phyloP scores from a whole-genome alignment of 495 filamentous ascomycete species.

The Stereocaulon alpinum region DNA sequence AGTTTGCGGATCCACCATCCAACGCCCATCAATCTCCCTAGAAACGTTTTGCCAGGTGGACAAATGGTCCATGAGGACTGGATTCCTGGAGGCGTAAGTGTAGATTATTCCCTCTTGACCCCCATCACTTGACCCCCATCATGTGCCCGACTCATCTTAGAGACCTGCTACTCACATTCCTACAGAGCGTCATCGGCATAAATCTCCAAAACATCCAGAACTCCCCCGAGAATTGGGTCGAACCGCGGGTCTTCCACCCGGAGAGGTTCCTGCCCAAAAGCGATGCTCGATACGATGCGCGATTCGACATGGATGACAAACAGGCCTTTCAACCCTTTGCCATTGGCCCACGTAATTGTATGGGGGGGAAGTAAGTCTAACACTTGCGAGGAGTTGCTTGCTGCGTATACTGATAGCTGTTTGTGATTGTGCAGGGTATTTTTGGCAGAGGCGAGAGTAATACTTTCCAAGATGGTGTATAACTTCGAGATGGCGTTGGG shows the following conservation, averaged over 20 bases:
- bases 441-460: conserved; percentile 10
- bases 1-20: conserved; percentile 37
- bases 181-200: conserved; percentile 10
- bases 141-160: no score
- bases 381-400: no score
- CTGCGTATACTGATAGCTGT: no score
- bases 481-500: conserved; percentile 12
- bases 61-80: conserved; percentile 7
- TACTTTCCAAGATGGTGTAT: conserved; percentile 15
- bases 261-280: conserved; percentile 7
- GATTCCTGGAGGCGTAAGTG: conserved; percentile 7
- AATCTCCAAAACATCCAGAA: conserved; percentile 11
- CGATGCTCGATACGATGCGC: conserved; percentile 14
- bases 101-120: not conserved
- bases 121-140: no score
- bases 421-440: conserved; percentile 1
- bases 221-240: conserved; percentile 1
- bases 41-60: conserved; percentile 1
- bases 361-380: conserved; percentile 34
- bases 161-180: not conserved
- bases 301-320: conserved; percentile 28
- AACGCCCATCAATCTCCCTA: conserved; percentile 8
- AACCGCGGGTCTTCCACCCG: conserved; percentile 11
- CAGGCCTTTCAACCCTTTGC: conserved; percentile 35
- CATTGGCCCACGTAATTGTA: conserved; percentile 33